A percentile compares a stretch with the other conserved stretches of the same genome.
phyloP scores from a whole-genome alignment of 192 early-diverging fungal species.

The Mortierella alpina region DNA sequence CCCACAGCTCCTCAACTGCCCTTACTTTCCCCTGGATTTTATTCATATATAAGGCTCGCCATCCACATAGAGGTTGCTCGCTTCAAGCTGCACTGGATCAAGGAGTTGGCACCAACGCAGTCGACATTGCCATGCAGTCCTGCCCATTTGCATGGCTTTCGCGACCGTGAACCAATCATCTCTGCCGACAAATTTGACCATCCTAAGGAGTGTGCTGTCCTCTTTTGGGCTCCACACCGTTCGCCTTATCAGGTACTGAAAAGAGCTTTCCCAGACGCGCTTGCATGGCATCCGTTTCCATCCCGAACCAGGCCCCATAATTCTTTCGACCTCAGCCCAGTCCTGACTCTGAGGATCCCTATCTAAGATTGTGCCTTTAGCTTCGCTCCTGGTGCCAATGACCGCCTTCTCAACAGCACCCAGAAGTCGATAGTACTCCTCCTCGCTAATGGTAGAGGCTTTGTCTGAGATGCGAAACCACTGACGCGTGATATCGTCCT shows the following conservation, averaged over 20 bases:
- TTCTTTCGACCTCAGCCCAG: slow-evolving; percentile 23
- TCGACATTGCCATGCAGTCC: slow-evolving; percentile 39
- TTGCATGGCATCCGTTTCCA: slow-evolving; percentile 31
- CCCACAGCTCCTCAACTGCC: no score
- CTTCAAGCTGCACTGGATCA: slow-evolving; percentile 18
- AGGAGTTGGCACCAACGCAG: slow-evolving; percentile 39
- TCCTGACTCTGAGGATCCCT: background rate
- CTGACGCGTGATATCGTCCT: slow-evolving; percentile 30
- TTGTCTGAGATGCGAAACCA: slow-evolving; percentile 46
- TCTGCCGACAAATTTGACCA: slow-evolving; percentile 30
- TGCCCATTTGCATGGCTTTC: slow-evolving; percentile 18
- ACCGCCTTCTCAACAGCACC: slow-evolving; percentile 2
- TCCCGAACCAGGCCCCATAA: slow-evolving; percentile 11
- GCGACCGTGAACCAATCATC: slow-evolving; percentile 40
- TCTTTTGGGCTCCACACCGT: slow-evolving; percentile 10
- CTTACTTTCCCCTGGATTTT: background rate
- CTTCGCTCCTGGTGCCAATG: background rate
- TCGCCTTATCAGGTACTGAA: slow-evolving; percentile 4
- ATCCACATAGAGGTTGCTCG: slow-evolving; percentile 6
- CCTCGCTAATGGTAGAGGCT: slow-evolving; percentile 15
- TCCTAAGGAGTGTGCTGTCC: slow-evolving; percentile 15
- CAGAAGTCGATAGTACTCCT: slow-evolving; percentile 28
- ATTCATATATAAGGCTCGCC: slow-evolving; percentile 15
- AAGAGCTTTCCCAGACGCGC: slow-evolving; percentile 46
- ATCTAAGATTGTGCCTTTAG: background rate